These are phyloP conservation scores for Suhomyces sp. DNA, from an alignment of 805 yeast genomes.

Conservation along the genomic window DNA sequence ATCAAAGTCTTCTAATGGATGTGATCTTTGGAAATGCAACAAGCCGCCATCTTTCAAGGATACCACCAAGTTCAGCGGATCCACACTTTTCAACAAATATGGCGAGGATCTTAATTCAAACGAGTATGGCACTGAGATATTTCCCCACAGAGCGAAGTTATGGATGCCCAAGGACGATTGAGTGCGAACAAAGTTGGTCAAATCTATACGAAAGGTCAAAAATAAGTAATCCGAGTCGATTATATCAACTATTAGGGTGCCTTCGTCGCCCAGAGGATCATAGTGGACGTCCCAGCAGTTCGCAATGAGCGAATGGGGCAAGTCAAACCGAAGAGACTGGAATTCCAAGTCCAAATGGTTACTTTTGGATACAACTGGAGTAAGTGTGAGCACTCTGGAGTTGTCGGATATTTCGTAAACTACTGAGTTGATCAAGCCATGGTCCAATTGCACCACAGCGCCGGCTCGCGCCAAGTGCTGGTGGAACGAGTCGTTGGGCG, in stretches of 20 bases:
- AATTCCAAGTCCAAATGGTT: slow-evolving; percentile 32
- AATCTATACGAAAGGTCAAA: slow-evolving; percentile 46
- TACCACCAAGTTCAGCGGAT: slow-evolving; percentile 46
- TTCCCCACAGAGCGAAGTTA: slow-evolving; percentile 57
- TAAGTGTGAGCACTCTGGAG: slow-evolving; percentile 28
- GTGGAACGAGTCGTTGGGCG: slow-evolving; percentile 25
- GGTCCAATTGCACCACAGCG: slow-evolving; percentile 17
- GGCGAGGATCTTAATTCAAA: slow-evolving; percentile 48
- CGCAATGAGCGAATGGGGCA: slow-evolving; percentile 20
- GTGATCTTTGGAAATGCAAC: slow-evolving; percentile 47
- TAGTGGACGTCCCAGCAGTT: slow-evolving; percentile 12
- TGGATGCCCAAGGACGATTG: slow-evolving; percentile 15
- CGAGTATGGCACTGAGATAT: slow-evolving; percentile 64
- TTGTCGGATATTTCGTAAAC: slow-evolving; percentile 32
- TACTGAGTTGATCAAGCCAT: slow-evolving; percentile 23
- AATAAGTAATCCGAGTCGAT: slow-evolving; percentile 52
- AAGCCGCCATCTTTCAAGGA: slow-evolving; percentile 78
- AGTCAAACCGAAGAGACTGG: slow-evolving; percentile 30
- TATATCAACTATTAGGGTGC: slow-evolving; percentile 48
- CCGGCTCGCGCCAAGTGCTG: slow-evolving; percentile 19
- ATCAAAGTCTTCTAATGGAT: slow-evolving; percentile 29
- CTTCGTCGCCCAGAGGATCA: slow-evolving; percentile 18
- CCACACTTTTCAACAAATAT: slow-evolving; percentile 47
- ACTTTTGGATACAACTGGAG: slow-evolving; percentile 37
- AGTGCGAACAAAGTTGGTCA: slow-evolving; percentile 37